Percentiles rank a stretch among this genome's conserved stretches.
Conservation (phyloP, 2,329 filamentous ascomycete species). For the Pyricularia pennisetigena region DNA sequence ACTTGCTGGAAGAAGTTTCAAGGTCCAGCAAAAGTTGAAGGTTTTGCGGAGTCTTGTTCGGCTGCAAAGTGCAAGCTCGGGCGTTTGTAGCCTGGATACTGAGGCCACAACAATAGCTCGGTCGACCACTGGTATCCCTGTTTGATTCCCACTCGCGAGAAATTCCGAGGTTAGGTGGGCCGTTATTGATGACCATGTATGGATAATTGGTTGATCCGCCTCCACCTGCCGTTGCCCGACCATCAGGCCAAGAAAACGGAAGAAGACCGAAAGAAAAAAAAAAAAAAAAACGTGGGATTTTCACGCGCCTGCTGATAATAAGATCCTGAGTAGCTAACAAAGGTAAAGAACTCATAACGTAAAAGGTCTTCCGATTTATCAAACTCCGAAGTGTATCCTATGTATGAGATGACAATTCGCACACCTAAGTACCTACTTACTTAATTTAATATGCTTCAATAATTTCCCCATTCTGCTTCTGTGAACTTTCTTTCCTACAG, state of each 20-base stretch:
- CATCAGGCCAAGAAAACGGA: background rate
- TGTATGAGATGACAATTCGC: too few relatives aligned
- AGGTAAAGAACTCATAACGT: too few relatives aligned
- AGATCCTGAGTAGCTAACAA: background rate
- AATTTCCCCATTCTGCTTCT: too few relatives aligned
- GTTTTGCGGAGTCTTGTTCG: conserved; percentile 4
- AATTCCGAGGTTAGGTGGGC: background rate
- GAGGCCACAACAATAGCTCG: background rate
- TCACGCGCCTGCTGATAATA: background rate
- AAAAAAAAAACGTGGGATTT: background rate
- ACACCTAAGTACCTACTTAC: too few relatives aligned
- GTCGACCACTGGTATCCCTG: background rate
- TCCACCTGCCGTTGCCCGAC: background rate
- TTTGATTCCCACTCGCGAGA: background rate
- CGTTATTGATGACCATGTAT: background rate
- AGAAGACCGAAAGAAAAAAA: background rate
- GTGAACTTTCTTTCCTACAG: too few relatives aligned
- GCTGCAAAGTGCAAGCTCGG: background rate
- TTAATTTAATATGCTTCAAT: too few relatives aligned
- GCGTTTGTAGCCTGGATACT: background rate
- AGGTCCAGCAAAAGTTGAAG: conserved; percentile 5
- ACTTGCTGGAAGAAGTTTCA: conserved; percentile 26
- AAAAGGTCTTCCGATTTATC: too few relatives aligned
- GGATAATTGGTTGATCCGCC: conserved; percentile 1
- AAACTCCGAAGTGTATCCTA: too few relatives aligned